Percentiles rank a stretch among this genome's conserved stretches.
These are phyloP conservation scores for Tetraselmis chui DNA, from an alignment of 139 green algal genomes.

Conservation along the genomic window DNA sequence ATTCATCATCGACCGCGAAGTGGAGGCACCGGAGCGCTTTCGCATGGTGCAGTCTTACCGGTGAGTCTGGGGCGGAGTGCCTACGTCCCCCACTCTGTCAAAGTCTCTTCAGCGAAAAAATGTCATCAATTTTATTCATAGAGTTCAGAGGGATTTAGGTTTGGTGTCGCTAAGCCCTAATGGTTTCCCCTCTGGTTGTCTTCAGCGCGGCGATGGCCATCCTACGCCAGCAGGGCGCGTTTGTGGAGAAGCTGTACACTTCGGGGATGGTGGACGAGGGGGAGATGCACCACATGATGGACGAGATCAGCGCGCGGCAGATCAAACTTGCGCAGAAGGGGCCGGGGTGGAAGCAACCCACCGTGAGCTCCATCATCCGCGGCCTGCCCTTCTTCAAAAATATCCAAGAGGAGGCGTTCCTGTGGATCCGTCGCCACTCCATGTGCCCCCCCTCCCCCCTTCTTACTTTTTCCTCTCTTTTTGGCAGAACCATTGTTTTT, in stretches of 20 bases:
- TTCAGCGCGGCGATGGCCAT: constrained; percentile 67
- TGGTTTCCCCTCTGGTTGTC: too few relatives aligned
- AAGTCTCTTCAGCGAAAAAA: too few relatives aligned
- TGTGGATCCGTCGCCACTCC: neutral
- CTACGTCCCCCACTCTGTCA: neutral
- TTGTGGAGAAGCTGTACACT: constrained; percentile 60
- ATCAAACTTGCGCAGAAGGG: constrained; percentile 55
- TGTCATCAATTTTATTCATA: too few relatives aligned
- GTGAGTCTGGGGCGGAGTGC: too few relatives aligned
- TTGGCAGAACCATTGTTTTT: too few relatives aligned
- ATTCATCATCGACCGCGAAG: constrained; percentile 79
- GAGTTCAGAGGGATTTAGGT: too few relatives aligned
- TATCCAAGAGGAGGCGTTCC: neutral
- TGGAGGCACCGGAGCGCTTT: constrained; percentile 78
- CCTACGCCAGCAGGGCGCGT: constrained; percentile 66
- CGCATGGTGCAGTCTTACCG: constrained; percentile 77
- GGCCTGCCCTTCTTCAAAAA: constrained; percentile 54
- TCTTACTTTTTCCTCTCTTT: too few relatives aligned
- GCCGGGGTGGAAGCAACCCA: constrained; percentile 50
- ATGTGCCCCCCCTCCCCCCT: neutral
- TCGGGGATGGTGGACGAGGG: constrained; percentile 63
- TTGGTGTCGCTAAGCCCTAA: too few relatives aligned
- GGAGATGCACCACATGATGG: constrained; percentile 49
- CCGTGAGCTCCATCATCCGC: constrained; percentile 40
- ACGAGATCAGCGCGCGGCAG: constrained; percentile 51